phyloP scores from a whole-genome alignment of 1,284 basidiomycete genomes.

The Kalmanozyma brasiliensis region DNA sequence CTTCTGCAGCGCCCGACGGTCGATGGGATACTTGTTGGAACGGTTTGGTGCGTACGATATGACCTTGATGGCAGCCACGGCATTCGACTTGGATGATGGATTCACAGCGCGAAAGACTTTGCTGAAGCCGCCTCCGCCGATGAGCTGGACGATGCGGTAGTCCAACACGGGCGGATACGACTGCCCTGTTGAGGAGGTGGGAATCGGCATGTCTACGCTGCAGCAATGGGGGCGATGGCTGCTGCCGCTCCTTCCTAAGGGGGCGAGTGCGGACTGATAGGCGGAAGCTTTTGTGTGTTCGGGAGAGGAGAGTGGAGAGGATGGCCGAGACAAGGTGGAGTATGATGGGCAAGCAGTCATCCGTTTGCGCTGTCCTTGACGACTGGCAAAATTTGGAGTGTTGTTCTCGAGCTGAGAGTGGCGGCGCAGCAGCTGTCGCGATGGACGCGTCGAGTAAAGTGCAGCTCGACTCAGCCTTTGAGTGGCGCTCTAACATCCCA shows the following conservation, averaged over 20 bases:
- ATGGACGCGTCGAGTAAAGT: slow-evolving; percentile 41
- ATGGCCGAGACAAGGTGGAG: slow-evolving; percentile 5
- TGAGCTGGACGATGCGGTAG: slow-evolving; percentile 63
- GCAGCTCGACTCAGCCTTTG: slow-evolving; percentile 24
- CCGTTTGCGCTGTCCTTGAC: no score
- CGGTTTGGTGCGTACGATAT: slow-evolving; percentile 62
- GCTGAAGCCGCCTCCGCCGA: slow-evolving; percentile 66
- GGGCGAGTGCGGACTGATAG: no score
- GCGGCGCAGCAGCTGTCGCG: slow-evolving; percentile 11
- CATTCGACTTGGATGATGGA: slow-evolving; percentile 39
- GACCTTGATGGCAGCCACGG: slow-evolving; percentile 65
- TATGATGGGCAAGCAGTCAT: background rate
- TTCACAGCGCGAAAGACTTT: slow-evolving; percentile 66
- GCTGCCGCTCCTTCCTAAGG: background rate
- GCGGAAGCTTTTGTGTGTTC: no score
- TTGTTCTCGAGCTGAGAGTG: slow-evolving; percentile 29
- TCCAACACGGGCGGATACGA: slow-evolving; percentile 61
- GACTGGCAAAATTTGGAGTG: slow-evolving; percentile 12
- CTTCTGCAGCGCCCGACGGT: slow-evolving; percentile 73
- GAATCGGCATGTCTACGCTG: slow-evolving; percentile 38
- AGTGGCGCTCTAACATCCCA: background rate
- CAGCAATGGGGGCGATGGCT: background rate
- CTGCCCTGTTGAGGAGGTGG: slow-evolving; percentile 64
- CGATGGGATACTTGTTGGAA: slow-evolving; percentile 59
- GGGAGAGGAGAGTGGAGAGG: background rate